Base-by-base conservation (phyloP, 352 stramenopile genomes). In the Phytophthora citrophthora region DNA sequence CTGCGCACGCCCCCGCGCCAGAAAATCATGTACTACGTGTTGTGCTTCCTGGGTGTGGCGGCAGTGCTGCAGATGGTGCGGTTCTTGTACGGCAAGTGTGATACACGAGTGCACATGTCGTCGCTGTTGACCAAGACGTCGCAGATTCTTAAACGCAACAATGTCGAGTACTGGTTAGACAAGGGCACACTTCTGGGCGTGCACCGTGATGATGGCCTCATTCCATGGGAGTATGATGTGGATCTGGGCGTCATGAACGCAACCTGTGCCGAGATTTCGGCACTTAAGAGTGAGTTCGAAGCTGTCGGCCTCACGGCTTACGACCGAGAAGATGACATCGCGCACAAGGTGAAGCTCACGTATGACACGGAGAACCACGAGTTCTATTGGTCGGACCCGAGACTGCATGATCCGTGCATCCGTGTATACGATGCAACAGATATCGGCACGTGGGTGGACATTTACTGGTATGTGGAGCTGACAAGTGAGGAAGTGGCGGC, bases 91-190 rank as follows among this genome's bases (percentile, higher is more conserved):
- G 68, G 72, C 50, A 93, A 93, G 61, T 93, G 84, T 60, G 84
- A 93, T 70, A 93, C 84, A 12, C 81, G 84, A 43, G 61, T 56
- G 55, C 78, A 86, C 51, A 93, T 93, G 84, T 72, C 78, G 29
- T 68, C 68, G 67, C 54, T 93, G 44, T 68, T 93, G 55, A 89
- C 73, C 39, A 91, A 86, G 63, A 90, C 84, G 20, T 81, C 81
- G 11, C 64, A 38, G 2, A 85, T 93, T 38, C 68, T 93, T 23
- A 73, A 90, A 55, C 69, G 61, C 50, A 76, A 92, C 68, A 67
- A 81, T 32, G 47, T 94, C 65, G 78, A 94, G 73, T 94, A 91
- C 52, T 94, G 85, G 85, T 78, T 94, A 18, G 85, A 94, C 75
- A 91, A 91, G 62, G 83, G 85, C 52, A 91, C 85, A 48, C 68